Percentiles rank a stretch among this genome's conserved stretches.
Conservation (phyloP, 2,329 filamentous ascomycete species). For the Penicillium sp. region DNA sequence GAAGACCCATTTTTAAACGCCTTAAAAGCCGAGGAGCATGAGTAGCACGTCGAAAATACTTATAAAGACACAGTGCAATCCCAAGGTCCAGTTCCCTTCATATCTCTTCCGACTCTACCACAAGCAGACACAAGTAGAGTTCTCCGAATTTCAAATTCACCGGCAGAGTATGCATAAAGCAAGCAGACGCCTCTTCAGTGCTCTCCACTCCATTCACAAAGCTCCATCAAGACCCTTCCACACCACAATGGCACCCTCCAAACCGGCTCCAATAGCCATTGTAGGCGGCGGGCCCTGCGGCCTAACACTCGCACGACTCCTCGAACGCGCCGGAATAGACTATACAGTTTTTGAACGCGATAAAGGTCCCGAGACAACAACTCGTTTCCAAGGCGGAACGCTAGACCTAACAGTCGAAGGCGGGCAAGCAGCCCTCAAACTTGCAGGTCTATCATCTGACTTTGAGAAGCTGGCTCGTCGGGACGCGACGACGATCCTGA, state of each 20-base stretch:
- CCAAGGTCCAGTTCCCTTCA: background rate
- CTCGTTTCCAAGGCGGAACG: constrained; percentile 19
- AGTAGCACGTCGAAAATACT: background rate
- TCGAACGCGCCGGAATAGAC: constrained; percentile 15
- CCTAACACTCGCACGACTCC: constrained; percentile 18
- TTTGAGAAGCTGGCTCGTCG: constrained; percentile 19
- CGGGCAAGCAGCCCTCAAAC: constrained; percentile 22
- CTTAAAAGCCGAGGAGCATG: background rate
- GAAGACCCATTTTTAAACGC: background rate
- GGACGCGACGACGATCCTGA: constrained; percentile 12
- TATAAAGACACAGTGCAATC: background rate
- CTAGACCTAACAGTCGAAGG: constrained; percentile 20
- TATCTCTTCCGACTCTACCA: background rate
- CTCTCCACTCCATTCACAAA: background rate
- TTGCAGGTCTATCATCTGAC: constrained; percentile 18
- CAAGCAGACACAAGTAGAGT: background rate
- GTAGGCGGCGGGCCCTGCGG: constrained; percentile 20
- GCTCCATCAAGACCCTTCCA: background rate
- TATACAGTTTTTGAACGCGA: constrained; percentile 21
- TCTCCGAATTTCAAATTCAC: background rate
- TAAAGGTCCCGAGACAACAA: constrained; percentile 2
- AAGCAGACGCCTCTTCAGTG: background rate
- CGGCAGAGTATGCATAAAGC: background rate
- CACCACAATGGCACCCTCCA: background rate
- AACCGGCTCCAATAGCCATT: constrained; percentile 16